Evolutionary conservation across 495 filamentous ascomycete genomes (phyloP).

Genomic region (Penicillium fimorum): DNA sequence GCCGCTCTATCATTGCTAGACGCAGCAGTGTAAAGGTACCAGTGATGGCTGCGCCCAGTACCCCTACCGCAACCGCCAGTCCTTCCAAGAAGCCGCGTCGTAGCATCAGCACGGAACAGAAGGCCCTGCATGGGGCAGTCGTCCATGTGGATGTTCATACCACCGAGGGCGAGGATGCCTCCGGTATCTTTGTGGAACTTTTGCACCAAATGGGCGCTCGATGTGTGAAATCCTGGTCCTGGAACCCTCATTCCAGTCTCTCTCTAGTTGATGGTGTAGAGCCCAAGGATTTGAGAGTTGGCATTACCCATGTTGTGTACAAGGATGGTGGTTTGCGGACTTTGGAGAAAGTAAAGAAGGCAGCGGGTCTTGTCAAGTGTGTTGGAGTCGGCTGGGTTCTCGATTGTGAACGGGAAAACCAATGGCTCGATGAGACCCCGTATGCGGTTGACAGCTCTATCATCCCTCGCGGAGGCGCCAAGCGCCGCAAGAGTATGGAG

Average conservation of each 20-base stretch:
- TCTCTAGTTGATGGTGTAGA: slow-evolving; percentile 32
- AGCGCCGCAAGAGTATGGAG: slow-evolving; percentile 90
- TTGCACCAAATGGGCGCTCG: slow-evolving; percentile 82
- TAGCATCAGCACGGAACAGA: slow-evolving; percentile 21
- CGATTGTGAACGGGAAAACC: slow-evolving; percentile 77
- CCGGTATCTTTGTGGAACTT: slow-evolving; percentile 77
- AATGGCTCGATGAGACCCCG: slow-evolving; percentile 67
- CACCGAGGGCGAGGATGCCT: slow-evolving; percentile 82
- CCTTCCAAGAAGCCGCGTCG: slow-evolving; percentile 33
- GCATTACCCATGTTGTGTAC: slow-evolving; percentile 93
- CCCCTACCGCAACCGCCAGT: slow-evolving; percentile 26
- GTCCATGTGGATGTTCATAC: slow-evolving; percentile 95
- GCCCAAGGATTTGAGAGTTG: slow-evolving; percentile 55
- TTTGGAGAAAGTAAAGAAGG: slow-evolving; percentile 78
- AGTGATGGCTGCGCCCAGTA: slow-evolving; percentile 12
- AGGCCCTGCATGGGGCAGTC: slow-evolving; percentile 64
- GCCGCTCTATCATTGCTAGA: slow-evolving; percentile 18
- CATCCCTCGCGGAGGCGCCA: slow-evolving; percentile 71
- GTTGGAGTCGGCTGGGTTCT: slow-evolving; percentile 88
- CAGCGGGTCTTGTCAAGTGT: slow-evolving; percentile 72
- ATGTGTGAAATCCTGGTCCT: slow-evolving; percentile 80
- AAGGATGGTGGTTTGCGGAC: slow-evolving; percentile 89
- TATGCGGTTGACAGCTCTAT: slow-evolving; percentile 71
- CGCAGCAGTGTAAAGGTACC: slow-evolving; percentile 12
- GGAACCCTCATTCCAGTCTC: slow-evolving; percentile 62